Conservation (phyloP, 2,329 filamentous ascomycete genomes). For the Phymatotrichopsis omnivora region DNA sequence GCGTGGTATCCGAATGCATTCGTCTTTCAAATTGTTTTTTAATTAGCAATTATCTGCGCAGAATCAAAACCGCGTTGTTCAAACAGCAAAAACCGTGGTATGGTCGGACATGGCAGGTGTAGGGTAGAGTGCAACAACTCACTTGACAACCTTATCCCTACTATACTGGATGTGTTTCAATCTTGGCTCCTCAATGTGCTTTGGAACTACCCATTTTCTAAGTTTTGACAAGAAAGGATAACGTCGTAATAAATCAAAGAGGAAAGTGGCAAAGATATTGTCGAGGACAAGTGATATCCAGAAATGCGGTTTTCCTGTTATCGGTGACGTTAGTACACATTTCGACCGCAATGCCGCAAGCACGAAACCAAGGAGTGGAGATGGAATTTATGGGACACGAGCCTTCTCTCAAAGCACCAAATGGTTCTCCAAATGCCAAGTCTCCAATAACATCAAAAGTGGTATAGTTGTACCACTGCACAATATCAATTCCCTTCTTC, state of each 20-base stretch:
- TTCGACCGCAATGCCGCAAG: too few species aligned
- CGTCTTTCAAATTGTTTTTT: constrained; percentile 6
- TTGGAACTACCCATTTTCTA: constrained; percentile 1
- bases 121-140: too few species aligned
- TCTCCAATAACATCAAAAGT: constrained; percentile 44
- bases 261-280: constrained; percentile 1
- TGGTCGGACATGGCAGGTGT: too few species aligned
- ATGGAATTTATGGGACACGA: constrained; percentile 9
- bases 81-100: too few species aligned
- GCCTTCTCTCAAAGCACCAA: constrained; percentile 37
- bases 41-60: neutral
- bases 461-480: constrained; percentile 37
- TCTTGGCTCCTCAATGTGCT: constrained; percentile 1
- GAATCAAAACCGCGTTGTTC: neutral
- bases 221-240: constrained; percentile 2
- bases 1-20: neutral
- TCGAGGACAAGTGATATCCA: constrained; percentile 15
- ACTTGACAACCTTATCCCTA: constrained; percentile 10
- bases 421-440: constrained; percentile 42
- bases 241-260: neutral
- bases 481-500: constrained; percentile 30
- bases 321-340: neutral
- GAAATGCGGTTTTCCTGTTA: constrained; percentile 19
- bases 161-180: constrained; percentile 5
- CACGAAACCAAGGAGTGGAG: too few species aligned